Base-by-base conservation (phyloP, 179 eudicot species). In the Pouteria campechiana region DNA sequence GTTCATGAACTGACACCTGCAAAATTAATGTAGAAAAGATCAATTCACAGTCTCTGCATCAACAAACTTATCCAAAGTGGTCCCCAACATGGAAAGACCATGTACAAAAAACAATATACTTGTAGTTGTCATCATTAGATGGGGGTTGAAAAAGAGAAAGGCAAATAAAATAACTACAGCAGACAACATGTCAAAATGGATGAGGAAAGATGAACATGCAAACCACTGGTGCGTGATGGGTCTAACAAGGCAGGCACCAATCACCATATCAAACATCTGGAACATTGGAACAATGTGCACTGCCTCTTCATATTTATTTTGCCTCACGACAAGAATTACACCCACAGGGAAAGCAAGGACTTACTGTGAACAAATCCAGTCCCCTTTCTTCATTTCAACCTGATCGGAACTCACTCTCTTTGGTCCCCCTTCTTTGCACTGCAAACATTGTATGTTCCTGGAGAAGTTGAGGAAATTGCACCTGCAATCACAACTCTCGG, bases 301-400 rank as follows among this genome's bases (percentile, higher is more conserved):
- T n/a, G n/a, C n/a, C n/a, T n/a, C n/a, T n/a, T n/a, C n/a, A n/a
- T n/a, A n/a, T n/a, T n/a, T n/a, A 24, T 9, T 8, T 7, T 27
- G n/a, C 18, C 22, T 14, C 19, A 3, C 1, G 3, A 45, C 9
- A 61, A 30, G 29, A 37, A 52, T 2, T 31, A 27, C n/a, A 17
- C 14, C 49, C 14, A 43, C 12, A 16, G 6, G 32, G 41, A 57
- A 25, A 25, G 7, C 11, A 41, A 43, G 37, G 40, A 20, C 16
- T 60, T 73, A 73, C 86, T 45, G 65, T 18, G 30, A 58, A 59
- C 86, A 78, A 36, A 57, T 51, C 86, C 85, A 73, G 48, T 77
- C 81, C 35, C 83, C 83, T 50, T 65, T 72, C 63, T 78, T 78
- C 43, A 67, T 23, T 9, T 63, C 68, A 40, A 68, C 58, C 33